These are phyloP conservation scores for Agarophyton chilense DNA, from an alignment of 23 red algal species.

Conservation along the genomic window DNA sequence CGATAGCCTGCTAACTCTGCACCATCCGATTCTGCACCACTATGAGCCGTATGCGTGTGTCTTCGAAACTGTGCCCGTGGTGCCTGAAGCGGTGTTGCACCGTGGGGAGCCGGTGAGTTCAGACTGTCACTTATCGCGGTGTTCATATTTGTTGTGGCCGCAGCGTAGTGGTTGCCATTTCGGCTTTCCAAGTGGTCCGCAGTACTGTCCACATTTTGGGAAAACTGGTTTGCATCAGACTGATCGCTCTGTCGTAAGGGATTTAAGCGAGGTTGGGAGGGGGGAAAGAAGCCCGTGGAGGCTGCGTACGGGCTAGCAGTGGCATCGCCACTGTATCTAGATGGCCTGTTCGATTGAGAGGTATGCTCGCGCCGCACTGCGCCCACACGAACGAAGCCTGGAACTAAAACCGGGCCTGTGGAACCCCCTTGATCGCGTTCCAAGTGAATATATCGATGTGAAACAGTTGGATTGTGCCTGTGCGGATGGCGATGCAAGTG, in stretches of 20 bases:
- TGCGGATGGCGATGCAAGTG: not conserved
- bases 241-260: not conserved
- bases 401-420: not conserved
- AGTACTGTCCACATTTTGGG: not conserved
- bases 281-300: not conserved
- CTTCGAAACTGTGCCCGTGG: not conserved
- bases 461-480: not conserved
- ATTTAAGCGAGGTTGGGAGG: not conserved
- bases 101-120: too few relatives aligned
- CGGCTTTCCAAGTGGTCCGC: not conserved
- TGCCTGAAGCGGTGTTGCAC: not conserved
- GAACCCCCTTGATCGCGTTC: not conserved
- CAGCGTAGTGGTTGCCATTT: not conserved
- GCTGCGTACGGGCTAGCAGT: not conserved
- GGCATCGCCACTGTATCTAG: not conserved
- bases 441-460: constrained; percentile 9
- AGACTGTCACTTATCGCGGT: too few relatives aligned
- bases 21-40: not conserved
- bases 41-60: not conserved
- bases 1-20: too few relatives aligned
- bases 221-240: not conserved
- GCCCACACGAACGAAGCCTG: not conserved
- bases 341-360: not conserved
- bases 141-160: not conserved
- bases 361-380: not conserved